Percentiles rank a stretch among this genome's conserved stretches.
Evolutionary conservation across 495 filamentous ascomycete species (phyloP).

Genomic region (Lepraria neglecta): DNA sequence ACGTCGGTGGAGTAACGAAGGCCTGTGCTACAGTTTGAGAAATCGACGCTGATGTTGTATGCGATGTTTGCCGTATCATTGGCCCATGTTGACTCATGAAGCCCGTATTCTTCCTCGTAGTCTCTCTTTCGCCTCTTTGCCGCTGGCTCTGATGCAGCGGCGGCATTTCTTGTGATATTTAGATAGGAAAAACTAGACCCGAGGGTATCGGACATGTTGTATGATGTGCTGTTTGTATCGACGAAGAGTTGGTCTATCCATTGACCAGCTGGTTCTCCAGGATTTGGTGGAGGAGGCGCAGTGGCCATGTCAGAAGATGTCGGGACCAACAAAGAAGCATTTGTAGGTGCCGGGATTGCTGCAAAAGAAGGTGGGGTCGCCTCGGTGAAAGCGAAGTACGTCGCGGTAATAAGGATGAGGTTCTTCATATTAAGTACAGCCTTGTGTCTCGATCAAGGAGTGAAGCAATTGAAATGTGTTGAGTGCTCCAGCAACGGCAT

Average conservation of each 20-base stretch:
- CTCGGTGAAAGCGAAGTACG: background rate
- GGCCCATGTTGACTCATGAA: slow-evolving; percentile 11
- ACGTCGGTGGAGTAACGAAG: background rate
- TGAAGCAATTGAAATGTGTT: too few species aligned
- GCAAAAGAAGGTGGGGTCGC: background rate
- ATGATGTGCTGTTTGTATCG: background rate
- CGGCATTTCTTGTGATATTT: background rate
- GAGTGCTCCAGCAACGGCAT: too few species aligned
- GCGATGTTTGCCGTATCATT: slow-evolving; percentile 2
- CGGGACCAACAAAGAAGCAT: background rate
- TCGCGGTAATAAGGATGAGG: background rate
- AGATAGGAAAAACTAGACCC: background rate
- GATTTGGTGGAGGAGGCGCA: background rate
- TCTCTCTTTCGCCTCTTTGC: background rate
- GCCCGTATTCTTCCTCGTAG: background rate
- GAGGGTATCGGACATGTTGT: background rate
- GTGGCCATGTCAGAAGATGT: background rate
- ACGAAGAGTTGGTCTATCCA: slow-evolving; percentile 6
- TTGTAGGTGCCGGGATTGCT: background rate
- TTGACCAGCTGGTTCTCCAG: slow-evolving; percentile 4
- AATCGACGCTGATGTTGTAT: slow-evolving; percentile 18
- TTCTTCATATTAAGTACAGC: background rate
- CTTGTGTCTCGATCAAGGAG: background rate
- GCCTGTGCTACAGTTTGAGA: slow-evolving; percentile 13
- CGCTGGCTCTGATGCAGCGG: background rate